Conservation (phyloP, 768 basidiomycete genomes). For the Serendipita vermifera region DNA sequence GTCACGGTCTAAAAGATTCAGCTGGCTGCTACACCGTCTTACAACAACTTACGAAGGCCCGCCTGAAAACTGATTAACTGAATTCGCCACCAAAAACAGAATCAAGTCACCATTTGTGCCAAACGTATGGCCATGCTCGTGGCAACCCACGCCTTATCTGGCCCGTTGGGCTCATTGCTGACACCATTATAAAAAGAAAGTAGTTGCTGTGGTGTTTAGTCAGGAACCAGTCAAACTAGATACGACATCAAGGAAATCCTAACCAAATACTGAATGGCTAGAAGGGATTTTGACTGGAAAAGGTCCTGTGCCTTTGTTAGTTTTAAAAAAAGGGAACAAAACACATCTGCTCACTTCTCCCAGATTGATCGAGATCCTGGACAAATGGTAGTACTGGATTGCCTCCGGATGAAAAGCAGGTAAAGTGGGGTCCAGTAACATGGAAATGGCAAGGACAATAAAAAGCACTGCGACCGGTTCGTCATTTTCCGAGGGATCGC, state of each 20-base stretch:
- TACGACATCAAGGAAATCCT: too few species aligned
- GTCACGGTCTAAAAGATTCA: background rate
- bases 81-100: background rate
- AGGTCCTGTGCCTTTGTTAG: too few species aligned
- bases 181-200: background rate
- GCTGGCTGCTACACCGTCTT: background rate
- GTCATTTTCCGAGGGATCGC: background rate
- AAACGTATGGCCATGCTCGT: conserved; percentile 4
- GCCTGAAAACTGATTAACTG: background rate
- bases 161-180: background rate
- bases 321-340: too few species aligned
- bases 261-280: background rate
- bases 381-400: background rate
- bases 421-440: background rate
- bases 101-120: background rate
- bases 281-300: background rate
- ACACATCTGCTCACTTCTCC: background rate
- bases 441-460: background rate
- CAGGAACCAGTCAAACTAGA: background rate
- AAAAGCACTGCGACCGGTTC: background rate
- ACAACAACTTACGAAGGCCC: background rate
- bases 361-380: background rate
- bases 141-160: background rate
- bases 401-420: background rate
- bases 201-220: background rate